Base-by-base conservation (phyloP, 106 monocot genomes). In the Dendrobium huoshanense region DNA sequence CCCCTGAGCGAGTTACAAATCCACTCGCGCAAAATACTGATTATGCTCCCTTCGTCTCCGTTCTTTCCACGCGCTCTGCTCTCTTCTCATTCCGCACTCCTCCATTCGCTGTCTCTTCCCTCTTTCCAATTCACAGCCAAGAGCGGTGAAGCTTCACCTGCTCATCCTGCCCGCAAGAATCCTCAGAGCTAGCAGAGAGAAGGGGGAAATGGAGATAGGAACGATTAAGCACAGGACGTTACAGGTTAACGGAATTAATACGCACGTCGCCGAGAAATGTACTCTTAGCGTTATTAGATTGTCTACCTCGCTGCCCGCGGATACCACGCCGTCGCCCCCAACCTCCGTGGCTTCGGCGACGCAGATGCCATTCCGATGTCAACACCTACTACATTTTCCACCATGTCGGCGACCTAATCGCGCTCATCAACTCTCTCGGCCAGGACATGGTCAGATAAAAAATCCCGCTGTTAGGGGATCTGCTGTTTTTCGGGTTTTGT, bases 301-400 rank as follows among this genome's bases (percentile, higher is more conserved):
- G 29, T n/a, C 43, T 75, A 54, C 24, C 82, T 88, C 5, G 85
- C 85, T 41, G 77, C 58, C 5, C 73, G 68, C 2, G 85, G 88
- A 75, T 92, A 77, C 84, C 91, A 54, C 74, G 81, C 87, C 45
- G 83, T 92, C 40, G 91, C 91, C 20, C 88, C 88, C 22, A 88
- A 91, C 43, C 90, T 91, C 76, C 88, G 90, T 54, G 90, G 90
- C 49, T 91, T 61, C 78, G 90, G 90, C 10, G 90, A 88, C 77
- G 75, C 90, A 24, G 88, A 83, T 29, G 83, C 83, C 19, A 83
- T 13, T 16, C 40, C 9, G 41, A 43, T 37, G 56, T 55, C 43
- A 8, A 77, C 17, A 64, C 83, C 83, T 87, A 87, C 68, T 59
- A 78, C 25, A 78, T 87, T n/a, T n/a, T 83, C 61, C 87, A 87